Evolutionary conservation across 495 filamentous ascomycete genomes (phyloP), one percentile per base, ranked within the genome.

Genomic region (Trichoderma orchidacearum): DNA sequence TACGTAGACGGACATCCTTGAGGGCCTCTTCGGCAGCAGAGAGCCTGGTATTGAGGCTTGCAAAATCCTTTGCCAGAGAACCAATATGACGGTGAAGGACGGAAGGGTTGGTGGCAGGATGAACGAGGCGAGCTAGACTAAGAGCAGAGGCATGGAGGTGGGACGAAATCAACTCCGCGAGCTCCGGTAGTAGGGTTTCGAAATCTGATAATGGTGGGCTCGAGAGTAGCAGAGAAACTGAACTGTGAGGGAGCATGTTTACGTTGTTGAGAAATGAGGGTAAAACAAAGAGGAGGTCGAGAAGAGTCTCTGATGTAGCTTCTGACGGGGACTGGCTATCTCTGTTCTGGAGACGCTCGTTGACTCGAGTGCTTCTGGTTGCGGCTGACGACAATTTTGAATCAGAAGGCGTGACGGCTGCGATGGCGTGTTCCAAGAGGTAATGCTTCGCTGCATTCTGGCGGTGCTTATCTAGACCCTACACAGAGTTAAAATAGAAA

Each of bases 41-140:
- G 15, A 72, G 51, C 8, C 56, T 34, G 6, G 59, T 3, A 9
- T 59, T 56, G 0, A 75, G 68, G 21, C 64, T 32, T 23, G 61
- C 28, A 3, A 68, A 61, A 31, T 63, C 53, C 6, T 63, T 30
- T 0, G 68, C 60, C 9, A 80, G 60, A 30, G 70, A 62, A 0
- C 75, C 73, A 45, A 80, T 68, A 0, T 63, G 51, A 21, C 76
- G 73, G 67, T 79, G 77, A 27, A 79, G 59, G 64, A 68, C 79
- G 17, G 76, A 77, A 0, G 77, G 67, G 65, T 79, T 79, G 1
- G 75, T 79, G n/a, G 60, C 66, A 0, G 77, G 76, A 62, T 64
- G 66, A 29, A 70, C 59, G 31, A 79, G 64, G 50, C 75, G 72
- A n/a, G 73, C 67, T 8, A 80, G 65, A 18, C 66, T 50, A 9